phyloP scores from a whole-genome alignment of 2,329 filamentous ascomycete species.

The Aspergillus latus region DNA sequence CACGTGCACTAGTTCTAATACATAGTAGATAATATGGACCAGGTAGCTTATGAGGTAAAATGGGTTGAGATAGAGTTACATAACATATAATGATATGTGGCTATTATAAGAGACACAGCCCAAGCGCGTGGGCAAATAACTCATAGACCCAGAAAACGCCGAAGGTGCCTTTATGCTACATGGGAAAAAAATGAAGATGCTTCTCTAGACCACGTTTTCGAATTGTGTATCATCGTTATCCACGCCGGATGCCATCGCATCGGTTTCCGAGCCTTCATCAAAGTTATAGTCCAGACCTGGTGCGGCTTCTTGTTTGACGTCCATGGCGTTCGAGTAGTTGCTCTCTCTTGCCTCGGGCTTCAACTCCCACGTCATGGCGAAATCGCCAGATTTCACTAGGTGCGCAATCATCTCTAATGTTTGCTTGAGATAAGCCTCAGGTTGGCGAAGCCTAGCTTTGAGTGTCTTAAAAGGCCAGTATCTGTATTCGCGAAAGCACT shows the following conservation, averaged over 20 bases:
- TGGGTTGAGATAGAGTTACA: too few relatives aligned
- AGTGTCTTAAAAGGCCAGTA: constrained; percentile 95
- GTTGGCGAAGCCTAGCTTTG: constrained; percentile 74
- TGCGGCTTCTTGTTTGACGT: constrained; percentile 52
- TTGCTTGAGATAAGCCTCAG: constrained; percentile 88
- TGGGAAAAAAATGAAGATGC: neutral
- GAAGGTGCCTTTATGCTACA: constrained; percentile 28
- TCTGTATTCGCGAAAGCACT: constrained; percentile 77
- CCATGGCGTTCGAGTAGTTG: constrained; percentile 45
- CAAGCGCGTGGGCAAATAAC: neutral
- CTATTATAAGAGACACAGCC: neutral
- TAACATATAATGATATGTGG: neutral
- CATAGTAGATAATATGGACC: too few relatives aligned
- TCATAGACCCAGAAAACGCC: constrained; percentile 23
- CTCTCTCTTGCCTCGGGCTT: constrained; percentile 66
- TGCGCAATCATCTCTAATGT: constrained; percentile 79
- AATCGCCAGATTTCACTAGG: constrained; percentile 77
- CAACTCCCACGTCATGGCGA: constrained; percentile 82
- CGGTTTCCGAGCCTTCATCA: constrained; percentile 54
- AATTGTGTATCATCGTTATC: constrained; percentile 70
- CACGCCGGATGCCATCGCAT: constrained; percentile 50
- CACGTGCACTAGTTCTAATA: constrained; percentile 1
- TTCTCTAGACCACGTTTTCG: constrained; percentile 65
- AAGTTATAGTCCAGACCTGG: constrained; percentile 49
- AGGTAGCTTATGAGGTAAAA: too few relatives aligned